Evolutionary conservation across 2,329 filamentous ascomycete genomes (phyloP), one percentile per base, ranked within the genome.

Genomic region (Sphaerostilbella broomeana): DNA sequence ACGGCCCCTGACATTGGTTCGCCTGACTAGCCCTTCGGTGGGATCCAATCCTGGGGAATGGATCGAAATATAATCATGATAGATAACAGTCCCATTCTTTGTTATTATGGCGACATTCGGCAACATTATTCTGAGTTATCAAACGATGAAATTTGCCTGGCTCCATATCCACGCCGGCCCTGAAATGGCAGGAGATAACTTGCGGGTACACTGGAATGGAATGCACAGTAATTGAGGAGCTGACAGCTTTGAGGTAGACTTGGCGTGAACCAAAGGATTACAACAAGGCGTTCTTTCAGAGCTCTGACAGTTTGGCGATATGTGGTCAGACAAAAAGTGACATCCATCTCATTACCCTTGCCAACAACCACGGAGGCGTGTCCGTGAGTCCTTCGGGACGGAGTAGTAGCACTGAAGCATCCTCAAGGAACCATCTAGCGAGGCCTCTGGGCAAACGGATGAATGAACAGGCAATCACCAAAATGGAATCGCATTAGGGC

Each of bases 11-110:
- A 35, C 40, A 38, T 34, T 30, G 40, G 40, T 30, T 16, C 19
- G 29, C 19, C 27, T n/a, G n/a, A 20, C 21, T 38, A 22, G 29
- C 34, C 34, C 25, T 17, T 18, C 16, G 30, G 11, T 22, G 15
- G 15, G 20, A 27, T 32, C 17, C 33, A 42, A 42, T 42, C 34
- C 40, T 42, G 40, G 38, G 38, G 38, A 40, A 41, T 41, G 38
- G 38, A 35, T 40, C 31, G 22, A 7, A 25, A 7, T 25, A 25
- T 25, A 7, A 12, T 12, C 12, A 12, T 25, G 22, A 7, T 25
- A 25, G 22, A 8, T 25, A 8, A 12, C 7, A 12, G 12, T 7
- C 12, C 22, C 22, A 25, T 25, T 7, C 22, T 25, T 12, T 25
- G 7, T 25, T 25, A 25, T 12, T 25, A 7, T 7, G 7, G 22